These are phyloP conservation scores for Fusarium liriodendri DNA, from an alignment of 2,329 filamentous ascomycete species.

Conservation along the genomic window DNA sequence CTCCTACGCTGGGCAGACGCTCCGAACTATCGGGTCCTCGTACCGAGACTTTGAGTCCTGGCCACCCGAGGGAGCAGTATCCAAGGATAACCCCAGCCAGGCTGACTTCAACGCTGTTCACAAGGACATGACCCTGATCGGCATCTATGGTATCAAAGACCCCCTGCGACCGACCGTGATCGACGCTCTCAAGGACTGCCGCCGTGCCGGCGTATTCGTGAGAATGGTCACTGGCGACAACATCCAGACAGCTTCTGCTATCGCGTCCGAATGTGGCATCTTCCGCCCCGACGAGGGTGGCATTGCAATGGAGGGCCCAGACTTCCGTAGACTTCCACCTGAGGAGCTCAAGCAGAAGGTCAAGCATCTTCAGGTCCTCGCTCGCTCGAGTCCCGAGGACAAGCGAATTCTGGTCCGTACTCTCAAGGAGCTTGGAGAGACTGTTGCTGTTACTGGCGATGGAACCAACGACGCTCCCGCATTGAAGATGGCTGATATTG, in stretches of 20 bases:
- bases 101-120: conserved; percentile 66
- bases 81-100: conserved; percentile 67
- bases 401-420: conserved; percentile 72
- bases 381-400: conserved; percentile 74
- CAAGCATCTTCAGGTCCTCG: conserved; percentile 71
- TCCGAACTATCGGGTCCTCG: conserved; percentile 79
- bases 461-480: conserved; percentile 72
- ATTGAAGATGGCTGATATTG: conserved; percentile 70
- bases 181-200: conserved; percentile 71
- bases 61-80: conserved; percentile 74
- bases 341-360: conserved; percentile 64
- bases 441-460: conserved; percentile 69
- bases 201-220: conserved; percentile 74
- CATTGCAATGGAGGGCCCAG: conserved; percentile 67
- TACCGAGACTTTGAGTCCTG: conserved; percentile 79
- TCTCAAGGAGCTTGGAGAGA: conserved; percentile 72
- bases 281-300: conserved; percentile 68
- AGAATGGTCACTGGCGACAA: conserved; percentile 71
- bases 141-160: conserved; percentile 73
- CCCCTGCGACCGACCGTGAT: conserved; percentile 71
- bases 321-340: conserved; percentile 68
- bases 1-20: conserved; percentile 71
- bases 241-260: conserved; percentile 57
- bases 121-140: conserved; percentile 53
- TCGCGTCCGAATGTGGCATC: conserved; percentile 58